Conservation (phyloP, 2,329 filamentous ascomycete species). For the Colletotrichum neosansevieriae region DNA sequence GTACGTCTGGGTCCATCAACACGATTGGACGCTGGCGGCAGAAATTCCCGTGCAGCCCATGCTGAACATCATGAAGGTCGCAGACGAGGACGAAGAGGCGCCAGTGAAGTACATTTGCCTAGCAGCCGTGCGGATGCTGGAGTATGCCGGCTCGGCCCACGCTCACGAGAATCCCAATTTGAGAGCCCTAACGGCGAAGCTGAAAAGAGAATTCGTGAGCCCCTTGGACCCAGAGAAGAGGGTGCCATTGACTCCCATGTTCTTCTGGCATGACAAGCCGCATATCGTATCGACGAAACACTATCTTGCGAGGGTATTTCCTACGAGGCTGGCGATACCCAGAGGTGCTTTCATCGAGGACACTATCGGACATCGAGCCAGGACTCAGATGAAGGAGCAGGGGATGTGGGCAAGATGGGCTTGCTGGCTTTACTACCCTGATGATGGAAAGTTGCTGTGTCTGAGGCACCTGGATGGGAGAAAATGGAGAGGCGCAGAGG, state of each 20-base stretch:
- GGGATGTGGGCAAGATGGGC: slow-evolving; percentile 65
- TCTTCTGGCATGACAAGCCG: slow-evolving; percentile 71
- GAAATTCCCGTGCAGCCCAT: slow-evolving; percentile 59
- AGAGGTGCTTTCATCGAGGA: slow-evolving; percentile 69
- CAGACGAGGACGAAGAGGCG: slow-evolving; percentile 43
- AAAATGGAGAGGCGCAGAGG: slow-evolving; percentile 60
- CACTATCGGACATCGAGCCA: slow-evolving; percentile 64
- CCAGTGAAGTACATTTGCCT: slow-evolving; percentile 67
- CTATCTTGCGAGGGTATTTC: slow-evolving; percentile 63
- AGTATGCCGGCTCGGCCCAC: slow-evolving; percentile 62
- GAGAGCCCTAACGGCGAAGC: slow-evolving; percentile 53
- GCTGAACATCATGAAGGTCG: slow-evolving; percentile 59
- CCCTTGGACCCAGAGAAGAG: slow-evolving; percentile 19
- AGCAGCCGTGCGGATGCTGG: slow-evolving; percentile 63
- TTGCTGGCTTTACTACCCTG: slow-evolving; percentile 67
- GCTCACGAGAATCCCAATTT: slow-evolving; percentile 58
- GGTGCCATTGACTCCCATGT: slow-evolving; percentile 65
- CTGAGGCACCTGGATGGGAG: slow-evolving; percentile 64
- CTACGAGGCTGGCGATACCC: slow-evolving; percentile 60
- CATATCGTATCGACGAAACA: slow-evolving; percentile 63
- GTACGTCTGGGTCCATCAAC: slow-evolving; percentile 69
- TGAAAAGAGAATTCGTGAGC: slow-evolving; percentile 55
- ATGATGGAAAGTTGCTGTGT: slow-evolving; percentile 58
- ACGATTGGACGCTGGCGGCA: slow-evolving; percentile 64
- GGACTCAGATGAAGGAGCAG: slow-evolving; percentile 66